Conservation (phyloP, 164 flowering plant genomes). For the Hamamelis virginiana region DNA sequence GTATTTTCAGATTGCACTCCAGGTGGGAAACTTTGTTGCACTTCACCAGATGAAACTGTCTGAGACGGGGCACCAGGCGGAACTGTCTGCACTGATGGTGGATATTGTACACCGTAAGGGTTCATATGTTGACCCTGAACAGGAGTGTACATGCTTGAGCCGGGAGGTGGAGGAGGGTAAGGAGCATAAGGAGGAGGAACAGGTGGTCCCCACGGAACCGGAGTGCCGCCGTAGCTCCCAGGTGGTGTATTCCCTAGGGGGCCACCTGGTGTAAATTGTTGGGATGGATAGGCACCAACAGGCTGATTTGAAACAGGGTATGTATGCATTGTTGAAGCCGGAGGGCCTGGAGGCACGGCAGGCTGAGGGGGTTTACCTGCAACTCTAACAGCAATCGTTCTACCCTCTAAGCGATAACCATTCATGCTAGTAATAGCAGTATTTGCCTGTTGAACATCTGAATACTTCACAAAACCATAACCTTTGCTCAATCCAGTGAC, state of each 20-base stretch:
- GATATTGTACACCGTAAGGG: conserved; percentile 70
- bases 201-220: conserved; percentile 88
- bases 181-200: conserved; percentile 61
- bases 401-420: conserved; percentile 77
- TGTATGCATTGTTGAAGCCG: conserved; percentile 51
- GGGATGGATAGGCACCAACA: conserved; percentile 70
- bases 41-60: conserved; percentile 49
- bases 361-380: conserved; percentile 98
- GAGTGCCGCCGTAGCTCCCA: conserved; percentile 54
- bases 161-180: conserved; percentile 63
- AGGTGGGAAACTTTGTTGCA: conserved; percentile 57
- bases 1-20: conserved; percentile 60
- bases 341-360: conserved; percentile 71
- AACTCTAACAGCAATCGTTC: conserved; percentile 89
- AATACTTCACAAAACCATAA: conserved; percentile 95
- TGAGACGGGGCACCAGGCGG: conserved; percentile 55
- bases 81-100: conserved; percentile 44
- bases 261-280: conserved; percentile 67
- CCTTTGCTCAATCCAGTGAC: conserved; percentile 82
- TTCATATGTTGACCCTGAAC: conserved; percentile 59
- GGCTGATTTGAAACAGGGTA: conserved; percentile 54
- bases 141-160: conserved; percentile 60
- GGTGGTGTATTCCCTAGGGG: conserved; percentile 52
- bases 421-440: conserved; percentile 80
- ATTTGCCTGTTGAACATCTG: conserved; percentile 80